These are phyloP conservation scores for Citrus inodora DNA, from an alignment of 345 rosid genomes.

Conservation along the genomic window DNA sequence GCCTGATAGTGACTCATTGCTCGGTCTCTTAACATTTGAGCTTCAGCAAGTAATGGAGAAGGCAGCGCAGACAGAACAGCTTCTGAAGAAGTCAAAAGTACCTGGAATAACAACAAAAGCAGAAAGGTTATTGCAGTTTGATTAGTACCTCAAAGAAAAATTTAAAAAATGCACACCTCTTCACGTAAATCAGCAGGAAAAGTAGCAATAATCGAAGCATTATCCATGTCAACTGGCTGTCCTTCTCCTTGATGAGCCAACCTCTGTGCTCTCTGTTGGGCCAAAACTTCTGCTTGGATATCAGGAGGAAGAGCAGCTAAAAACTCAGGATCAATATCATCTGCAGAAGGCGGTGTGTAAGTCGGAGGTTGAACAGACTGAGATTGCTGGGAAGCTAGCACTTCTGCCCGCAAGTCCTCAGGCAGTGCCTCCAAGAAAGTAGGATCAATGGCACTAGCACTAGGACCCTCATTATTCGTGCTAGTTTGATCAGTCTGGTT, in stretches of 20 bases:
- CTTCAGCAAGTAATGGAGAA: conserved; percentile 93
- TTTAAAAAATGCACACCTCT: conserved; percentile 58
- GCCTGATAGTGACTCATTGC: conserved; percentile 99
- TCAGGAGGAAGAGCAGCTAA: conserved; percentile 99
- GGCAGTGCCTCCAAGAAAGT: conserved; percentile 96
- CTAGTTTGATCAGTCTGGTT: conserved; percentile 45
- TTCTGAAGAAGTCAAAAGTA: conserved; percentile 92
- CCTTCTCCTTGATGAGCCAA: conserved; percentile 88
- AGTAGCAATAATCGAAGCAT: conserved; percentile 96
- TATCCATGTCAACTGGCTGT: conserved; percentile 99
- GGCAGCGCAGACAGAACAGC: conserved; percentile 92
- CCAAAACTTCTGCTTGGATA: conserved; percentile 97
- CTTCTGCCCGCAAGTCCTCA: conserved; percentile 90
- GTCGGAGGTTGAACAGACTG: conserved; percentile 86
- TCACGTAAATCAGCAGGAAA: conserved; percentile 95
- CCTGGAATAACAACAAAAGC: conserved; percentile 44
- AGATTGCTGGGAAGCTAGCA: conserved; percentile 96
- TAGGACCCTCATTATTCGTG: conserved; percentile 45
- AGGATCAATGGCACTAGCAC: conserved; percentile 83
- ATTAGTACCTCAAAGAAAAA: conserved; percentile 7
- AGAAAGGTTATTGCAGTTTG: conserved; percentile 16
- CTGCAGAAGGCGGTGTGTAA: conserved; percentile 82
- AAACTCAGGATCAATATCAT: conserved; percentile 96
- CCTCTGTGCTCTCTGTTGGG: conserved; percentile 96
- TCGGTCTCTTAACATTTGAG: conserved; percentile 91